Evolutionary conservation across 108 stramenopile species (phyloP).

Genomic region (Fragilaria radians): DNA sequence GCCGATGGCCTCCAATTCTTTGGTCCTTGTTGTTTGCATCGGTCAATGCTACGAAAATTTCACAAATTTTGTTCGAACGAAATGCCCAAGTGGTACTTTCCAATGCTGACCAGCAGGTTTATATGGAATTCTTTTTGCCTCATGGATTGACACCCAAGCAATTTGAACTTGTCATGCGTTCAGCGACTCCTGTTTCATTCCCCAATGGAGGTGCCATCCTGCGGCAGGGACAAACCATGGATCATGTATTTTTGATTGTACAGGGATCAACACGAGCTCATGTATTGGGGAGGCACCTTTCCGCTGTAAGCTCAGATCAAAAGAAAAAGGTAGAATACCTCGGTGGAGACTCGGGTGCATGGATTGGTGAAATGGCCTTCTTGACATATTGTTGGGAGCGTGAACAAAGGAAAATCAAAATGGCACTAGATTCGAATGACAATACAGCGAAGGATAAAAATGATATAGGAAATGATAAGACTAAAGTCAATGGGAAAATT

Average conservation of each 20-base stretch:
- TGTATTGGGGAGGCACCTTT: conserved; percentile 49
- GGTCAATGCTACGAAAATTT: conserved; percentile 59
- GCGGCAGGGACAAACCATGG: conserved; percentile 38
- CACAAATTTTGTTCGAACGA: conserved; percentile 57
- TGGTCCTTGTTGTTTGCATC: conserved; percentile 63
- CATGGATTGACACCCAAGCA: conserved; percentile 82
- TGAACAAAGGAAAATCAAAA: conserved; percentile 26
- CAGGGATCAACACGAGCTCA: conserved; percentile 53
- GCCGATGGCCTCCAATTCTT: conserved; percentile 24
- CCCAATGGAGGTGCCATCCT: conserved; percentile 38
- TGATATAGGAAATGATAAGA: not conserved
- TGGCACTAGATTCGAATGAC: no score
- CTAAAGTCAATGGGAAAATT: conserved; percentile 4
- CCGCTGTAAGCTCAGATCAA: conserved; percentile 46
- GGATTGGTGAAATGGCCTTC: conserved; percentile 83
- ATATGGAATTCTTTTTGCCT: conserved; percentile 61
- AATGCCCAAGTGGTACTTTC: conserved; percentile 43
- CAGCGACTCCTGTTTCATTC: conserved; percentile 23
- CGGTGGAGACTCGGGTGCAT: conserved; percentile 81
- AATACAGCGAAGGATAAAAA: conserved; percentile 8
- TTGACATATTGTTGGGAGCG: conserved; percentile 48
- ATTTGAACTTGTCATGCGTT: conserved; percentile 48
- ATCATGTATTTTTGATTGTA: conserved; percentile 55
- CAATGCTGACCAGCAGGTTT: conserved; percentile 45
- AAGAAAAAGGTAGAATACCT: no score